These are phyloP conservation scores for Penicillium cataractarum DNA, from an alignment of 495 filamentous ascomycete genomes.

Conservation along the genomic window DNA sequence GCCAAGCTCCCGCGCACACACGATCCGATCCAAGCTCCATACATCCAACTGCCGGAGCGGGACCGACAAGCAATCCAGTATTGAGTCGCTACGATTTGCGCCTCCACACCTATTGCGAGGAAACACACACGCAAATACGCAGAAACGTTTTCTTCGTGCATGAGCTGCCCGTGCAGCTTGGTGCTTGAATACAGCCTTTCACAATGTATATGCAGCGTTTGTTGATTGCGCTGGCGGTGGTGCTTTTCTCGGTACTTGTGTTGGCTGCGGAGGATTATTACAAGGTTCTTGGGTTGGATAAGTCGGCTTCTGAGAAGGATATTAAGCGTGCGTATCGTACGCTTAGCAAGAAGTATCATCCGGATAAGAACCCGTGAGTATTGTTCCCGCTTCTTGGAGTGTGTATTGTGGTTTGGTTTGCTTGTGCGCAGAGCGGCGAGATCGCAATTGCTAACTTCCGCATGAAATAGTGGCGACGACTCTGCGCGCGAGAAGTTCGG, in stretches of 20 bases:
- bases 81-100: neutral
- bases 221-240: slow-evolving; percentile 25
- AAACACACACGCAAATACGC: neutral
- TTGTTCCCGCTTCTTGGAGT: neutral
- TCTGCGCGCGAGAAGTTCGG: slow-evolving; percentile 90
- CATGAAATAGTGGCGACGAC: slow-evolving; percentile 65
- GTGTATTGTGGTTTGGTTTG: neutral
- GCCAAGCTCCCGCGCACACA: slow-evolving; percentile 9
- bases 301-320: slow-evolving; percentile 80
- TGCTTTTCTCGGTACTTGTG: slow-evolving; percentile 35
- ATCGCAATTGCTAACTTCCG: neutral
- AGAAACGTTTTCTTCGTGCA: neutral
- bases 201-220: slow-evolving; percentile 31
- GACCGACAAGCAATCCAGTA: neutral
- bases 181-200: neutral
- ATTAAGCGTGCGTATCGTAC: slow-evolving; percentile 96
- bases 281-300: slow-evolving; percentile 84
- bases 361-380: slow-evolving; percentile 96
- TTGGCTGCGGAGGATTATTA: slow-evolving; percentile 85
- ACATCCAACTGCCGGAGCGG: slow-evolving; percentile 8
- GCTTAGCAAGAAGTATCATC: slow-evolving; percentile 94
- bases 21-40: slow-evolving; percentile 5
- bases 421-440: neutral
- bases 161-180: slow-evolving; percentile 17
- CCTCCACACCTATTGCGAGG: neutral